Evolutionary conservation across 306 rosid genomes (phyloP).

Genomic region (Dryas alaskensis): DNA sequence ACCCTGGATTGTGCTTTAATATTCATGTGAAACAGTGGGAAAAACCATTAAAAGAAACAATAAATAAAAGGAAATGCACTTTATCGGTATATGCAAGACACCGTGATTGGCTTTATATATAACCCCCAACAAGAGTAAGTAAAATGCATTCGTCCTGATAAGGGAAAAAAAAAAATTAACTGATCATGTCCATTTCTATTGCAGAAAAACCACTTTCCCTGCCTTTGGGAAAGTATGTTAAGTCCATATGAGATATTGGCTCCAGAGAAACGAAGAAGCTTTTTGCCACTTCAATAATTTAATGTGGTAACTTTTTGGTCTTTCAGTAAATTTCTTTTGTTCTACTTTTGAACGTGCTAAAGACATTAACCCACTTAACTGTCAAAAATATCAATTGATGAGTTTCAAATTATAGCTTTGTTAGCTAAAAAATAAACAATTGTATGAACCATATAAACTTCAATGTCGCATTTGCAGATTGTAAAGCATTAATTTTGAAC

Average conservation of each 20-base stretch:
- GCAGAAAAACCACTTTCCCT: background rate
- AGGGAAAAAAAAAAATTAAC: too few relatives aligned
- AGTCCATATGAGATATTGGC: background rate
- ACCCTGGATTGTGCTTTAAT: slow-evolving; percentile 13
- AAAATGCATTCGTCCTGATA: slow-evolving; percentile 2
- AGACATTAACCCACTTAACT: background rate
- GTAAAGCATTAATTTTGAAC: background rate
- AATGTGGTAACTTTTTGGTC: background rate
- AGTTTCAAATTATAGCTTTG: background rate
- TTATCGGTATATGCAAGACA: background rate
- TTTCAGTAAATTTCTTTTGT: background rate
- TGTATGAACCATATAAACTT: background rate
- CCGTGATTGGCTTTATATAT: background rate
- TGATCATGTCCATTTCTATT: background rate
- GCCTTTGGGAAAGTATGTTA: background rate
- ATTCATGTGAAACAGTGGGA: slow-evolving; percentile 5
- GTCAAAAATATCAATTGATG: background rate
- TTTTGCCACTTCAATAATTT: background rate
- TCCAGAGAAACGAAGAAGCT: background rate
- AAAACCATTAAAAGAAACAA: slow-evolving; percentile 2
- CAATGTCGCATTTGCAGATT: background rate
- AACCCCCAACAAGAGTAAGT: background rate
- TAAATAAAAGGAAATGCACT: slow-evolving; percentile 1
- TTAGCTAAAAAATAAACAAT: background rate
- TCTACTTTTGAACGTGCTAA: background rate